Evolutionary conservation across 139 green algal species (phyloP).

Genomic region (Chlamydomonas eustigma): DNA sequence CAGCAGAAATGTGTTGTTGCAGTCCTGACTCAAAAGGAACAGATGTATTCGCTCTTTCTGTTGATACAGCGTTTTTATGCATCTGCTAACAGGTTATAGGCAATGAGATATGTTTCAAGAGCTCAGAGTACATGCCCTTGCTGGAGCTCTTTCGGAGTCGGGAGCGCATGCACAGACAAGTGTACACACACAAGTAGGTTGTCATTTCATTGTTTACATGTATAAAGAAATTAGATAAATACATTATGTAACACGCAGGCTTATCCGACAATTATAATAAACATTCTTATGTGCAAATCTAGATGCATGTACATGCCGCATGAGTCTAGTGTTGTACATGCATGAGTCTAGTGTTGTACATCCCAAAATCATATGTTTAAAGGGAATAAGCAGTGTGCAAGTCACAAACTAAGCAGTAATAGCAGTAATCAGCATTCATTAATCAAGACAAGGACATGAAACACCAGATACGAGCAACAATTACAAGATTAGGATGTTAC

Average conservation of each 20-base stretch:
- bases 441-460: too few relatives aligned
- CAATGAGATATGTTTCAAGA: slow-evolving; percentile 76
- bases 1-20: too few relatives aligned
- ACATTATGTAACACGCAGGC: background rate
- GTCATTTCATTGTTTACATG: too few relatives aligned
- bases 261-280: background rate
- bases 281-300: background rate
- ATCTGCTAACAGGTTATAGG: slow-evolving; percentile 62
- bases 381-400: too few relatives aligned
- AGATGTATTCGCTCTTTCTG: too few relatives aligned
- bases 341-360: background rate
- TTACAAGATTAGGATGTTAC: too few relatives aligned
- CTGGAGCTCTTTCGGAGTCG: slow-evolving; percentile 67
- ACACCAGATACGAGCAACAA: too few relatives aligned
- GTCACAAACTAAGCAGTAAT: too few relatives aligned
- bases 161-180: slow-evolving; percentile 58
- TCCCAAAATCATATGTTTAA: background rate
- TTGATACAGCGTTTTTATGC: too few relatives aligned
- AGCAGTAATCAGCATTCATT: too few relatives aligned
- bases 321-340: background rate
- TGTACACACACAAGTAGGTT: slow-evolving; percentile 72
- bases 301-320: background rate
- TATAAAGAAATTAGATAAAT: too few relatives aligned
- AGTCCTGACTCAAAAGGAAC: too few relatives aligned
- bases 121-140: slow-evolving; percentile 61